Percentiles rank a stretch among this genome's conserved stretches.
Evolutionary conservation across 2,329 filamentous ascomycete species (phyloP).

Genomic region (Orbilia blumenaviensis): DNA sequence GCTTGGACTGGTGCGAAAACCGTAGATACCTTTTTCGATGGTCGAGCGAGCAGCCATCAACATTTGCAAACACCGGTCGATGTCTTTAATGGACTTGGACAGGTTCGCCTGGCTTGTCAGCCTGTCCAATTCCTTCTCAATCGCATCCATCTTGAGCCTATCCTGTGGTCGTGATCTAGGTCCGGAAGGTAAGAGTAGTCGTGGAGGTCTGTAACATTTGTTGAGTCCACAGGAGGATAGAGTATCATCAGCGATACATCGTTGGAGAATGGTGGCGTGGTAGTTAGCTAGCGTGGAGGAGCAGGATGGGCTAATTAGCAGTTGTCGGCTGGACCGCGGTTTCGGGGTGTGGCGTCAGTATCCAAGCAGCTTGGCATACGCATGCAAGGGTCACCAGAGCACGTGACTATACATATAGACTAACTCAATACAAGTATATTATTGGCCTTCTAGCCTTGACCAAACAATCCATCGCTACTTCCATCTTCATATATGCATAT

Average conservation of each 20-base stretch:
- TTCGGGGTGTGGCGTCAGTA: constrained; percentile 16
- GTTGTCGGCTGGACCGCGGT: constrained; percentile 23
- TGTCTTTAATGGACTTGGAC: constrained; percentile 76
- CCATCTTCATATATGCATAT: no score
- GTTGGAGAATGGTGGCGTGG: constrained; percentile 13
- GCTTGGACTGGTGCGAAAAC: no score
- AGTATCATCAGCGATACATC: constrained; percentile 21
- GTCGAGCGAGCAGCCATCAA: constrained; percentile 77
- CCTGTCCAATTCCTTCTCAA: constrained; percentile 78
- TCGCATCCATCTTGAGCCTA: constrained; percentile 55
- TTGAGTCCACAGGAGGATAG: not conserved
- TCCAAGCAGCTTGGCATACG: not conserved
- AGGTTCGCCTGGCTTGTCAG: constrained; percentile 76
- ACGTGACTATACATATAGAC: not conserved
- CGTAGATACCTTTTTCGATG: constrained; percentile 72
- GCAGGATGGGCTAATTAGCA: constrained; percentile 4
- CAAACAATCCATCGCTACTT: no score
- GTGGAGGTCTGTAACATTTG: constrained; percentile 14
- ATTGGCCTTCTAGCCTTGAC: no score
- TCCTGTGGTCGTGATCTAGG: not conserved
- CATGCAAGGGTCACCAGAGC: not conserved
- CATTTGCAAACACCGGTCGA: constrained; percentile 82
- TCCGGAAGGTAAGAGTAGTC: constrained; percentile 7
- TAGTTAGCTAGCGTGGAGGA: not conserved
- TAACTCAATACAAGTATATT: no score